A percentile compares a stretch with the other conserved stretches of the same genome.
Conservation (phyloP, 345 rosid genomes). For the Hypericum androsaemum region DNA sequence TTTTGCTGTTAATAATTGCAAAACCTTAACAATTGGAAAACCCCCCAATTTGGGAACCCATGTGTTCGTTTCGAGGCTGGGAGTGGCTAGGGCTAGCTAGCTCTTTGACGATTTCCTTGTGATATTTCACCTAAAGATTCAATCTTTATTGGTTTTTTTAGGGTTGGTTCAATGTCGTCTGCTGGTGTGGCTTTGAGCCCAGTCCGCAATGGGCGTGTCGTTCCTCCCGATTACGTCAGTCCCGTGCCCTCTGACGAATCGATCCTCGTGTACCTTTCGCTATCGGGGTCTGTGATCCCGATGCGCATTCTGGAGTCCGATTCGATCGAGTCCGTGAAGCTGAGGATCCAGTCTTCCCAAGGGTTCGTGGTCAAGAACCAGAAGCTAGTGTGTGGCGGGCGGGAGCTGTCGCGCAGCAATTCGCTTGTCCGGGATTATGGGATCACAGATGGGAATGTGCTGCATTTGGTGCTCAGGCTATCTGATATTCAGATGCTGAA, state of each 20-base stretch:
- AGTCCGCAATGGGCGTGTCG: constrained; percentile 29
- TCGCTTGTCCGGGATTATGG: constrained; percentile 45
- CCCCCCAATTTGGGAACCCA: too few relatives aligned
- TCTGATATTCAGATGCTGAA: constrained; percentile 60
- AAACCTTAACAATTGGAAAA: too few relatives aligned
- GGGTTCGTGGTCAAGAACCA: constrained; percentile 60
- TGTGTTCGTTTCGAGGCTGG: too few relatives aligned
- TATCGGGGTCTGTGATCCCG: constrained; percentile 50
- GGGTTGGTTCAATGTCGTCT: constrained; percentile 19
- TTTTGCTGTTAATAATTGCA: too few relatives aligned
- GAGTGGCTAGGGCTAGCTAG: too few relatives aligned
- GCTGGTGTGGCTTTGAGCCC: constrained; percentile 55
- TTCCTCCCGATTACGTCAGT: constrained; percentile 18
- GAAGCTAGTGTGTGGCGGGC: constrained; percentile 52
- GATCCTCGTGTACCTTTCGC: constrained; percentile 48
- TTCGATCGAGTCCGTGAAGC: constrained; percentile 65
- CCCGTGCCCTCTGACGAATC: constrained; percentile 25
- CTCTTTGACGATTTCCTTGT: too few relatives aligned
- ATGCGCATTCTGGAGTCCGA: constrained; percentile 57
- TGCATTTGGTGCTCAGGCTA: constrained; percentile 59
- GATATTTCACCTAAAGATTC: too few relatives aligned
- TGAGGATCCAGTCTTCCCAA: constrained; percentile 57
- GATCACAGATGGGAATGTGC: constrained; percentile 45
- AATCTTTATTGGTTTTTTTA: too few relatives aligned
- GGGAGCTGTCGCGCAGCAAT: constrained; percentile 47